Percentiles rank a stretch among this genome's conserved stretches.
Conservation (phyloP, 1,139 yeast species). For the Hansenula sp. region DNA sequence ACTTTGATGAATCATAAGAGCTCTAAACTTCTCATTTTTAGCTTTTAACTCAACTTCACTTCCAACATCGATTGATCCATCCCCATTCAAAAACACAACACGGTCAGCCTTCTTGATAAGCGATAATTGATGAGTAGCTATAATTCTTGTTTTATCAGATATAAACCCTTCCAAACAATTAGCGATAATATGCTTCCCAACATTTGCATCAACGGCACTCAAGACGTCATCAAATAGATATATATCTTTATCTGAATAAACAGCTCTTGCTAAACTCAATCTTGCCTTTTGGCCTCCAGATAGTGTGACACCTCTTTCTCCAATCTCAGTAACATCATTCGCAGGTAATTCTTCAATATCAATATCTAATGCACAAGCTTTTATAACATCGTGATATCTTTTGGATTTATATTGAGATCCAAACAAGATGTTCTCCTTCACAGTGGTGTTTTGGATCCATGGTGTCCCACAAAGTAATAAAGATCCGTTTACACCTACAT, state of each 20-base stretch:
- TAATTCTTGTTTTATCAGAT: slow-evolving; percentile 55
- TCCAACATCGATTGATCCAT: slow-evolving; percentile 59
- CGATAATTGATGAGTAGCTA: slow-evolving; percentile 82
- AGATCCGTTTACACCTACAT: slow-evolving; percentile 29
- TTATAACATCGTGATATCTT: slow-evolving; percentile 52
- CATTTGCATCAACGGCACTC: slow-evolving; percentile 88
- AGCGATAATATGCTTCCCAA: slow-evolving; percentile 74
- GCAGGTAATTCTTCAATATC: slow-evolving; percentile 71
- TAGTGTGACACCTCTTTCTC: slow-evolving; percentile 85
- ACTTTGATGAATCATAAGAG: slow-evolving; percentile 41
- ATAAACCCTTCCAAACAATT: slow-evolving; percentile 60
- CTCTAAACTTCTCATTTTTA: slow-evolving; percentile 39
- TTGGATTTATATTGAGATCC: slow-evolving; percentile 54
- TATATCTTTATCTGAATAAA: slow-evolving; percentile 63
- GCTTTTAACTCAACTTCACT: slow-evolving; percentile 39
- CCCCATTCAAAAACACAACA: slow-evolving; percentile 59
- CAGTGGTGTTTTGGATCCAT: slow-evolving; percentile 84
- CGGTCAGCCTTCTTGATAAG: slow-evolving; percentile 64
- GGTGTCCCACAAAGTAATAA: slow-evolving; percentile 43
- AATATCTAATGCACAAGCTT: slow-evolving; percentile 59
- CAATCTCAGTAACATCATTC: slow-evolving; percentile 82
- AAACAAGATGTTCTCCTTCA: slow-evolving; percentile 68
- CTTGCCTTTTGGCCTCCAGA: slow-evolving; percentile 91
- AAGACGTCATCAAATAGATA: slow-evolving; percentile 77
- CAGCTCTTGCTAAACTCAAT: slow-evolving; percentile 72